Percentiles rank a stretch among this genome's conserved stretches.
phyloP scores from a whole-genome alignment of 352 stramenopile species.

The Phytophthora pistaciae region DNA sequence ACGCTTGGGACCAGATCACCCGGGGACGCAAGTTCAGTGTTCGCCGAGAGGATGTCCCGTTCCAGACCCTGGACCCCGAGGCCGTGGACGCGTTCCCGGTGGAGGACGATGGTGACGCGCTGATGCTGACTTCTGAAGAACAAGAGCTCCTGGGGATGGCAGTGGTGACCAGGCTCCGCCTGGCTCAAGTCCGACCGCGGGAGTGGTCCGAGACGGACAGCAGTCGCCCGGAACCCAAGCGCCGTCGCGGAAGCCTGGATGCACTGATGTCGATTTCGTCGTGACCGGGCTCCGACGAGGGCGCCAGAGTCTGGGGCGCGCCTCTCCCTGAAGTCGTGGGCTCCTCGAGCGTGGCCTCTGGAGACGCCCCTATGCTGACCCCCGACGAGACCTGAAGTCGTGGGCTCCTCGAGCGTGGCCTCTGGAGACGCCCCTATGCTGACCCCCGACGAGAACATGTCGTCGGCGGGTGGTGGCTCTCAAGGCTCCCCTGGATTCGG shows the following conservation, averaged over 20 bases:
- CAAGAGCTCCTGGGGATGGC: neutral
- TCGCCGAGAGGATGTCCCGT: neutral
- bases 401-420: neutral
- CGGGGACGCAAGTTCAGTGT: neutral
- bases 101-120: neutral
- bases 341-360: too few species aligned
- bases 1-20: slow-evolving; percentile 4
- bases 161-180: neutral
- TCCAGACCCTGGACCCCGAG: neutral
- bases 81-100: neutral
- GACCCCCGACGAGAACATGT: slow-evolving; percentile 12
- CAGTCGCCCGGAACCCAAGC: neutral
- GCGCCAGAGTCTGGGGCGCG: neutral
- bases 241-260: neutral
- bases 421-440: neutral
- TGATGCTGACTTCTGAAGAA: neutral
- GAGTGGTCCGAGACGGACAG: slow-evolving; percentile 3
- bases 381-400: slow-evolving; percentile 5
- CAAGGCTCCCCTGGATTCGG: neutral
- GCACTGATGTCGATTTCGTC: neutral
- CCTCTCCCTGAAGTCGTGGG: neutral
- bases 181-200: neutral
- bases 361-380: neutral
- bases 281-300: neutral
- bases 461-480: neutral